Evolutionary conservation across 1,284 basidiomycete genomes (phyloP).

Genomic region (Ganoderma lucidum): DNA sequence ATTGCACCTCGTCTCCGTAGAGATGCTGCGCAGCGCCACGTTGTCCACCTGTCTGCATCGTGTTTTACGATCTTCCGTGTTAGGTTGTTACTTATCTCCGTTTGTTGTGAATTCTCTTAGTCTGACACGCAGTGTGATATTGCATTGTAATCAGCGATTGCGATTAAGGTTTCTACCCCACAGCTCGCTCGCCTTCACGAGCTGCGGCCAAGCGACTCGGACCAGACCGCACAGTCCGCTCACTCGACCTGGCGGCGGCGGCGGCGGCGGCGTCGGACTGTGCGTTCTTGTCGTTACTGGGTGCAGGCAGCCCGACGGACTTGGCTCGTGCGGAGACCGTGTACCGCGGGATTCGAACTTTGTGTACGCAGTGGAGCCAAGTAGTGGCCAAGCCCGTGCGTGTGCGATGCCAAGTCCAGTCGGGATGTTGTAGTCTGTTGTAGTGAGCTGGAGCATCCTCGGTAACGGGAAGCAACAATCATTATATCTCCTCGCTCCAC

Average conservation of each 20-base stretch:
- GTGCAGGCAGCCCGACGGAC: neutral
- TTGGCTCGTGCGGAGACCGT: neutral
- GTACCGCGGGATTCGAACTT: neutral
- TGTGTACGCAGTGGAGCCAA: neutral
- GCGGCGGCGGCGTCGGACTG: neutral
- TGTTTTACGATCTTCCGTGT: neutral
- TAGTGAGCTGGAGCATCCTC: neutral
- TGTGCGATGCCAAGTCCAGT: conserved; percentile 1
- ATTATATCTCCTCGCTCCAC: neutral
- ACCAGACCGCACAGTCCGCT: neutral
- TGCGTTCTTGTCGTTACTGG: neutral
- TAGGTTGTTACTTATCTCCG: neutral
- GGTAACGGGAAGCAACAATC: neutral
- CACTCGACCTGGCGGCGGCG: neutral
- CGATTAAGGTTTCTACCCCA: neutral
- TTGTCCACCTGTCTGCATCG: neutral
- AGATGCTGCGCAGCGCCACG: neutral
- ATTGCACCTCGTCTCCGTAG: neutral
- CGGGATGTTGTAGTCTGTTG: neutral
- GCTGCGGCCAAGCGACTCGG: neutral
- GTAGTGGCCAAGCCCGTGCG: neutral
- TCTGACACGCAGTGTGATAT: neutral
- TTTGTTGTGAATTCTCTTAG: neutral
- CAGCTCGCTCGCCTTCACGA: neutral
- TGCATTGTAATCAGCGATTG: neutral